A percentile compares a stretch with the other conserved stretches of the same genome.
phyloP scores from a whole-genome alignment of 2,329 filamentous ascomycete genomes.

The Verticillium klebahnii region DNA sequence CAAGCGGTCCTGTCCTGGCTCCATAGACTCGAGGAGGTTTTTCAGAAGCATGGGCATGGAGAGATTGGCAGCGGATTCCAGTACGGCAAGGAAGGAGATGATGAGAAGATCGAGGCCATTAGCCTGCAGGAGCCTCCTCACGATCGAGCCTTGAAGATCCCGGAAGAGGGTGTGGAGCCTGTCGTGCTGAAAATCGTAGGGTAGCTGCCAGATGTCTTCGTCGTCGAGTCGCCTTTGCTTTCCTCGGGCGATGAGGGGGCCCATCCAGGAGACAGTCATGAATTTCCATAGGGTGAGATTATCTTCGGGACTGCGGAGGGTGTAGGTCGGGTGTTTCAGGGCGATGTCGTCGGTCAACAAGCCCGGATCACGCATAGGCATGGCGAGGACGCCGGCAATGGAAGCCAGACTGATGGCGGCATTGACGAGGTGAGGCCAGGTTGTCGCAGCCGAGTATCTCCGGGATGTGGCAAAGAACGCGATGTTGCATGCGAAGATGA shows the following conservation, averaged over 20 bases:
- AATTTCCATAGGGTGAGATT: conserved; percentile 76
- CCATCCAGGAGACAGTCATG: conserved; percentile 80
- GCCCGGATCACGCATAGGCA: conserved; percentile 63
- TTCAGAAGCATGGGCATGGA: conserved; percentile 67
- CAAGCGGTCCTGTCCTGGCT: conserved; percentile 42
- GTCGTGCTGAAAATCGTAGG: conserved; percentile 76
- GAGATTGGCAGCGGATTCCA: conserved; percentile 54
- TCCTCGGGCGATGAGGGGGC: conserved; percentile 64
- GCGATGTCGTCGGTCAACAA: conserved; percentile 55
- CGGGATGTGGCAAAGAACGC: background rate
- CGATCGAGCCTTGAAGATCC: conserved; percentile 66
- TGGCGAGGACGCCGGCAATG: conserved; percentile 41
- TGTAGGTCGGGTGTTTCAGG: conserved; percentile 45
- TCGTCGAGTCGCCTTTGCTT: conserved; percentile 64
- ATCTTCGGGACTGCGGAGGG: conserved; percentile 72
- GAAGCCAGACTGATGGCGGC: conserved; percentile 17
- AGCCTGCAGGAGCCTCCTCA: conserved; percentile 63
- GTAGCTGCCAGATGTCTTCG: conserved; percentile 76
- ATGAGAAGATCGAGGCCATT: conserved; percentile 77
- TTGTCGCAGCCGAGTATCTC: background rate
- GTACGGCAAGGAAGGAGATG: conserved; percentile 56
- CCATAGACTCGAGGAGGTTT: conserved; percentile 63
- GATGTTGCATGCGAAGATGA: conserved; percentile 25
- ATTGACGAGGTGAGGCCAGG: conserved; percentile 18
- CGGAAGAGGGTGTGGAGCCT: conserved; percentile 71